A percentile compares a stretch with the other conserved stretches of the same genome.
Conservation (phyloP, 2,329 filamentous ascomycete species). For the Cryphonectria carpinicola region DNA sequence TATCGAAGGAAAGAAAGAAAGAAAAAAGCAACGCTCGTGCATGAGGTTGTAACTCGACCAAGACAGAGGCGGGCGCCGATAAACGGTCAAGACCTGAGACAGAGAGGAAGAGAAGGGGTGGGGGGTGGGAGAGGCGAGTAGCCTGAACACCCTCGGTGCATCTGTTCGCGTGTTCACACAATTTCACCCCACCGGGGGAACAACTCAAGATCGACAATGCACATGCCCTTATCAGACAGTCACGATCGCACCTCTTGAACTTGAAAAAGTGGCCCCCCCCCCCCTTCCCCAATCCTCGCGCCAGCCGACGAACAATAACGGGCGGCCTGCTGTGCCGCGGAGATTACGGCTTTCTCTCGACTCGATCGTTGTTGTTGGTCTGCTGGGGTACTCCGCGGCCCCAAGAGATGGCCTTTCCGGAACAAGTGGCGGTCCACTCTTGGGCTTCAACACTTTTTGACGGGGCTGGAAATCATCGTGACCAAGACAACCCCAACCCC, state of each 20-base stretch:
- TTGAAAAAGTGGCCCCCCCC: constrained; percentile 3
- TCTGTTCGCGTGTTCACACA: not conserved
- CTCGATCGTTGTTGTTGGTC: not conserved
- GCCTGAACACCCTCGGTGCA: not conserved
- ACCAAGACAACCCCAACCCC: not conserved
- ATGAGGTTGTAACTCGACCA: not conserved
- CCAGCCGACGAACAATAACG: not conserved
- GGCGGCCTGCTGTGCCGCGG: not conserved
- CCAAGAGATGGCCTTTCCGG: not conserved
- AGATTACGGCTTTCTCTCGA: not conserved
- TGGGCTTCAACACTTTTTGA: constrained; percentile 17
- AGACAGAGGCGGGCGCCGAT: not conserved
- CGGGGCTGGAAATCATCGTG: constrained; percentile 19
- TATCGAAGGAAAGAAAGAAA: not conserved
- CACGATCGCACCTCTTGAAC: constrained; percentile 13
- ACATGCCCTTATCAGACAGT: constrained; percentile 20
- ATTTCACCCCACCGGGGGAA: not conserved
- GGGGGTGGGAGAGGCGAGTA: not conserved
- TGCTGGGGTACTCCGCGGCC: not conserved
- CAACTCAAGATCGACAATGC: constrained; percentile 19
- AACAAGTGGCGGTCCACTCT: constrained; percentile 11
- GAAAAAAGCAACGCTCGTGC: not conserved
- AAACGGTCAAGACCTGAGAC: not conserved
- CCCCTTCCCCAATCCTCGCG: not conserved
- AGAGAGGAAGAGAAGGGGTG: too few relatives aligned